phyloP scores from a whole-genome alignment of 208 protist species.

The Wallacemonas sp. region DNA sequence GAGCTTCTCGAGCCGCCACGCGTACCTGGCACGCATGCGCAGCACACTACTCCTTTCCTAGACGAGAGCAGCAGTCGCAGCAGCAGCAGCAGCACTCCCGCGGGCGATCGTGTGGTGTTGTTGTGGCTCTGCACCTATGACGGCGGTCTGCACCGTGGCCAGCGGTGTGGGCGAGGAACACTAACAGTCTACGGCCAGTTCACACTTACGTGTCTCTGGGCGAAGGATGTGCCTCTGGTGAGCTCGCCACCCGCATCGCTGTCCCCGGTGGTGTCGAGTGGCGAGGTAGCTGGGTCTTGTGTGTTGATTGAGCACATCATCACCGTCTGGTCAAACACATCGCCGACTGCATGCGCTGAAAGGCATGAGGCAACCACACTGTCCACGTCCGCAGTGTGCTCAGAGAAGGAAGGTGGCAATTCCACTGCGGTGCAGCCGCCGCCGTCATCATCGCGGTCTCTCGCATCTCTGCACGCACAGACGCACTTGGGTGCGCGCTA shows the following conservation, averaged over 20 bases:
- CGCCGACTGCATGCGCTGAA: too few relatives aligned
- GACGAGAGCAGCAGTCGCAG: too few relatives aligned
- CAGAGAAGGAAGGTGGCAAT: neutral
- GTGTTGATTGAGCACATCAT: conserved; percentile 1
- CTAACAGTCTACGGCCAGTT: conserved; percentile 34
- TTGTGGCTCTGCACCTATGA: conserved; percentile 23
- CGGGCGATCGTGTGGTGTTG: neutral
- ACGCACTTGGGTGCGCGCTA: neutral
- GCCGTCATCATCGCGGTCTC: neutral
- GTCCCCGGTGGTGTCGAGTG: neutral
- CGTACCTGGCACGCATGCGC: too few relatives aligned
- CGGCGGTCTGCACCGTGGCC: conserved; percentile 24
- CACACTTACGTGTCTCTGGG: conserved; percentile 28
- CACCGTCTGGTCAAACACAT: neutral
- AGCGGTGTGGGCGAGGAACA: conserved; percentile 22
- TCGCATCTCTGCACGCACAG: neutral
- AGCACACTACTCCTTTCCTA: too few relatives aligned
- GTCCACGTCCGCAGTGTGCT: neutral
- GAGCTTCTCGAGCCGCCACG: neutral
- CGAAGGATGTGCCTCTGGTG: conserved; percentile 30
- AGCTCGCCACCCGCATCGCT: neutral
- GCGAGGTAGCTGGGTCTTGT: too few relatives aligned
- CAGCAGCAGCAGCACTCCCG: neutral
- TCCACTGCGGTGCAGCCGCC: neutral
- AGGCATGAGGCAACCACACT: too few relatives aligned